Conservation (phyloP, 2,329 filamentous ascomycete genomes). For the Fusarium heterosporum region DNA sequence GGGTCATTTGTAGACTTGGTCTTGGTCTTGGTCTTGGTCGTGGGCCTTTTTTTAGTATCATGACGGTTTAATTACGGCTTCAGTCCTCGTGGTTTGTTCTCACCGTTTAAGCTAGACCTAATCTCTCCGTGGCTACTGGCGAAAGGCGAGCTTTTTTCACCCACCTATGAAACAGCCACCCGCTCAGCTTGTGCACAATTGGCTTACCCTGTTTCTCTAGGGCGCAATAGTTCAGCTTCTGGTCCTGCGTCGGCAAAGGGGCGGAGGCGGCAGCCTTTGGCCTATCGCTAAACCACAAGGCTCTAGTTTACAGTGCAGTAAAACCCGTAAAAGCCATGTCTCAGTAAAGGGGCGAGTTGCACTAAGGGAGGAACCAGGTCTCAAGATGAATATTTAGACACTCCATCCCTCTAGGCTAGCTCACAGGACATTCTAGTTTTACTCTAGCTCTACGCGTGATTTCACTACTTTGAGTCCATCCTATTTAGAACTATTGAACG, state of each 20-base stretch:
- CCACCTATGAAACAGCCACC: slow-evolving; percentile 39
- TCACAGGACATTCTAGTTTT: slow-evolving; percentile 26
- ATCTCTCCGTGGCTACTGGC: slow-evolving; percentile 7
- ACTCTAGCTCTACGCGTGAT: slow-evolving; percentile 39
- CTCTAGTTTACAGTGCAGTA: not conserved
- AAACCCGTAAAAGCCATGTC: slow-evolving; percentile 15
- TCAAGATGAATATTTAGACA: no score
- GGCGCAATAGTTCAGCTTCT: slow-evolving; percentile 5
- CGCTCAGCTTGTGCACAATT: slow-evolving; percentile 11
- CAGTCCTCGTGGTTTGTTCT: slow-evolving; percentile 27
- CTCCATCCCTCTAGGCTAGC: slow-evolving; percentile 16
- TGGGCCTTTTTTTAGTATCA: slow-evolving; percentile 40
- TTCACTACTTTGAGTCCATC: slow-evolving; percentile 8
- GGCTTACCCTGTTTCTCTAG: not conserved
- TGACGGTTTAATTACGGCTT: slow-evolving; percentile 41
- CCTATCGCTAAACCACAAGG: not conserved
- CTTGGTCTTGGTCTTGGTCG: slow-evolving; percentile 11
- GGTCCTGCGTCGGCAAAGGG: slow-evolving; percentile 13
- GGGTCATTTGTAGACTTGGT: not conserved
- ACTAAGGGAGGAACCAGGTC: slow-evolving; percentile 3
- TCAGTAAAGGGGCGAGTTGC: slow-evolving; percentile 24
- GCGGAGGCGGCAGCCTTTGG: slow-evolving; percentile 4
- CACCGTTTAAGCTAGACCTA: slow-evolving; percentile 38
- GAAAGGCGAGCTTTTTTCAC: slow-evolving; percentile 15
- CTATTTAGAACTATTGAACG: slow-evolving; percentile 26